Conservation (phyloP, 768 basidiomycete species). For the Podaxis sp. region DNA sequence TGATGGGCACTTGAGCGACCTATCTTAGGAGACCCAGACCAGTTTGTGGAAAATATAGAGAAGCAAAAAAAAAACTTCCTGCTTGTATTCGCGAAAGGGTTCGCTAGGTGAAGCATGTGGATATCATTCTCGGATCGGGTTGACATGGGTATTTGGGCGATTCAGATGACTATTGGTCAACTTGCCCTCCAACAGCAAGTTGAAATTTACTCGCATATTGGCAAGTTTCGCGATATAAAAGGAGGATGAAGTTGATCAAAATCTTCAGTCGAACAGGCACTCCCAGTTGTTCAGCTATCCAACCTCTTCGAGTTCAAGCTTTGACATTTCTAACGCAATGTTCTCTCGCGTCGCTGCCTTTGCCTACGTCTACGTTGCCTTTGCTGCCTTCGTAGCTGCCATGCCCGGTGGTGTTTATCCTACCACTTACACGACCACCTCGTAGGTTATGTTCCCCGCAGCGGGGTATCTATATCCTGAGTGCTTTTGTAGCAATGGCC, state of each 20-base stretch:
- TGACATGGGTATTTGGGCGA: neutral
- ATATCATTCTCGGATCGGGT: neutral
- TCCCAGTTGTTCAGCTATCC: constrained; percentile 16
- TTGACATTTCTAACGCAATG: constrained; percentile 20
- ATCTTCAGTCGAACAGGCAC: constrained; percentile 24
- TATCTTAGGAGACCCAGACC: neutral
- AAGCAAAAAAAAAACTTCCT: neutral
- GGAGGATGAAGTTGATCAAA: neutral
- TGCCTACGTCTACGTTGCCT: constrained; percentile 23
- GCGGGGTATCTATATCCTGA: neutral
- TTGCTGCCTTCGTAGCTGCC: constrained; percentile 29
- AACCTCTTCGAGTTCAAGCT: neutral
- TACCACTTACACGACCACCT: constrained; percentile 14
- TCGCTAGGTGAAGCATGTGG: constrained; percentile 2
- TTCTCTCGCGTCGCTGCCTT: constrained; percentile 24
- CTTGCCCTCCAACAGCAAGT: neutral
- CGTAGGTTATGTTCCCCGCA: neutral
- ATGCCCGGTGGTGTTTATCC: constrained; percentile 20
- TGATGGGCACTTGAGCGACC: neutral
- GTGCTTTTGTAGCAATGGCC: neutral
- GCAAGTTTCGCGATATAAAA: constrained; percentile 16
- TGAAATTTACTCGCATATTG: neutral
- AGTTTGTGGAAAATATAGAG: neutral
- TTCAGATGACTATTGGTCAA: neutral
- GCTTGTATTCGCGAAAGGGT: neutral